A percentile compares a stretch with the other conserved stretches of the same genome.
Evolutionary conservation across 805 yeast genomes (phyloP).

Genomic region (Starmerella sirachaensis): DNA sequence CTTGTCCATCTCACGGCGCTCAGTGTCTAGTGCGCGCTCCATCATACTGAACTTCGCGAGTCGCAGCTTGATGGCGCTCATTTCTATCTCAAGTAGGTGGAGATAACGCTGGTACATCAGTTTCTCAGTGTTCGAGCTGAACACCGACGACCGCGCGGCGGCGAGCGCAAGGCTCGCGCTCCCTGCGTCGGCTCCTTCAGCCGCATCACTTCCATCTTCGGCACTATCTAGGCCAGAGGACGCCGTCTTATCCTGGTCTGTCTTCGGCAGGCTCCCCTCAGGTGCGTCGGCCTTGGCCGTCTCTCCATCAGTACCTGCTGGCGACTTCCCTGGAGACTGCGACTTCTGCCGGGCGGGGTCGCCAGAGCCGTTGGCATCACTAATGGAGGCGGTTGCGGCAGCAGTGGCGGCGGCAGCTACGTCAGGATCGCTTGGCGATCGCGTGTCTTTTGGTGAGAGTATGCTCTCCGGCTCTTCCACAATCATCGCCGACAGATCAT

Average conservation of each 20-base stretch:
- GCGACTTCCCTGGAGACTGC: not conserved
- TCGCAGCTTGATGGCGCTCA: conserved; percentile 64
- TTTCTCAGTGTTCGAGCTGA: conserved; percentile 21
- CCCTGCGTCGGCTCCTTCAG: conserved; percentile 25
- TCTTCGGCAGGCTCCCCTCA: not conserved
- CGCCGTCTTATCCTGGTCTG: not conserved
- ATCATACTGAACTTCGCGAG: conserved; percentile 51
- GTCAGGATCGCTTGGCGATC: too few relatives aligned
- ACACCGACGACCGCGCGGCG: conserved; percentile 22
- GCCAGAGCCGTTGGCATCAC: too few relatives aligned
- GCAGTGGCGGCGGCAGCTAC: too few relatives aligned
- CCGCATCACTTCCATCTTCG: too few relatives aligned
- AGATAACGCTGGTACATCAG: conserved; percentile 47
- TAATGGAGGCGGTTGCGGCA: too few relatives aligned
- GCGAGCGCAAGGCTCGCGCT: conserved; percentile 65
- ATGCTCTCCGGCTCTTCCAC: too few relatives aligned
- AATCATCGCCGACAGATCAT: too few relatives aligned
- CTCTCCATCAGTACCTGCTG: conserved; percentile 2
- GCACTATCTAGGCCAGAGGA: too few relatives aligned
- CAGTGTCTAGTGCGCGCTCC: conserved; percentile 42
- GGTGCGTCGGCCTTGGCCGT: conserved; percentile 5
- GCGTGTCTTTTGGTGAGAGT: too few relatives aligned
- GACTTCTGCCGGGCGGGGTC: not conserved
- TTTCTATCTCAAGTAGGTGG: conserved; percentile 56
- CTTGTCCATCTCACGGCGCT: conserved; percentile 33